Percentiles rank a stretch among this genome's conserved stretches.
These are phyloP conservation scores for Corylus heterophylla DNA, from an alignment of 306 rosid genomes.

Conservation along the genomic window DNA sequence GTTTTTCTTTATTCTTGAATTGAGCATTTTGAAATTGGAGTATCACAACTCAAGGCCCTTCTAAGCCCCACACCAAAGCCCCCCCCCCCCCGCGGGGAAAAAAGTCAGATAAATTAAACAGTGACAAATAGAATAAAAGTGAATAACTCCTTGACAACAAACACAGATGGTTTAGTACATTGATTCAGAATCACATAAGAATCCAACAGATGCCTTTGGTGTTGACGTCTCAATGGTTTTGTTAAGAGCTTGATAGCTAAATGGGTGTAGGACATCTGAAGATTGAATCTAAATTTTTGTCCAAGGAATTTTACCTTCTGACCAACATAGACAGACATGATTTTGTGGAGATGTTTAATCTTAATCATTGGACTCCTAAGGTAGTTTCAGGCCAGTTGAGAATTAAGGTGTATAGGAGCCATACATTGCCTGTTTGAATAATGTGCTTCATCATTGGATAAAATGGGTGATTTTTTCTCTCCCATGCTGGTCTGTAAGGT, in stretches of 20 bases:
- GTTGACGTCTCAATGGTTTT: not conserved
- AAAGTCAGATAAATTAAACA: not conserved
- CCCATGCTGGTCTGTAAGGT: no score
- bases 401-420: not conserved
- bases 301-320: not conserved
- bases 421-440: not conserved
- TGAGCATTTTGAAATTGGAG: not conserved
- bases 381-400: not conserved
- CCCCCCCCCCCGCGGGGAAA: not conserved
- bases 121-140: not conserved
- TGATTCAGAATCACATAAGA: not conserved
- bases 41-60: not conserved
- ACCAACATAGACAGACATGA: not conserved
- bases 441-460: not conserved
- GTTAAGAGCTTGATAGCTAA: not conserved
- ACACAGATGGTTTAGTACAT: not conserved
- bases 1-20: not conserved
- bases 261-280: not conserved
- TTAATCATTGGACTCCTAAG: not conserved
- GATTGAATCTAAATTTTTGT: not conserved
- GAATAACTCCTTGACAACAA: not conserved
- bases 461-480: not conserved
- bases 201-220: not conserved
- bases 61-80: not conserved
- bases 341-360: not conserved